phyloP scores from a whole-genome alignment of 441 rosid species.

The Eruca vesicaria region DNA sequence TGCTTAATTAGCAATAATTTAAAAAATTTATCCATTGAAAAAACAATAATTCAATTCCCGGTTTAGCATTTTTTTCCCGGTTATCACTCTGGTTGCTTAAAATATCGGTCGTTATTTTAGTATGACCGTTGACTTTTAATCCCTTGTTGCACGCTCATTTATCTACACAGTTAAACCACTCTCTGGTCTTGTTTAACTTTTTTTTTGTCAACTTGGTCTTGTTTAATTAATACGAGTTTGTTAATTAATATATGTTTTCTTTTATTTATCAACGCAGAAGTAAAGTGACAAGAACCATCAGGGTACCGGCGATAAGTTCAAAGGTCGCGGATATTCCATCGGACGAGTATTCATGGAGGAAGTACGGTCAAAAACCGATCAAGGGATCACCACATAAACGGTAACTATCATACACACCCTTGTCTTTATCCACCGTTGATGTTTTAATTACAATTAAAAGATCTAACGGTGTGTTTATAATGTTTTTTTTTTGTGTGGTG shows the following conservation, averaged over 20 bases:
- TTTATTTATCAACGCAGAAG: conserved; percentile 41
- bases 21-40: no score
- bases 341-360: conserved; percentile 94
- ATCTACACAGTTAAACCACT: background rate
- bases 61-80: conserved; percentile 5
- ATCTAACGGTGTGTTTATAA: conserved; percentile 10
- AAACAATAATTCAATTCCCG: background rate
- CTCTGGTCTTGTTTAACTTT: background rate
- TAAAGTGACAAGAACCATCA: conserved; percentile 61
- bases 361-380: conserved; percentile 98
- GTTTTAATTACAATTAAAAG: background rate
- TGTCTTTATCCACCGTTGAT: conserved; percentile 2
- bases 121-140: conserved; percentile 1
- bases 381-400: conserved; percentile 94
- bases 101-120: background rate
- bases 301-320: conserved; percentile 88
- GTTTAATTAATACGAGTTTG: background rate
- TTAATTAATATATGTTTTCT: background rate
- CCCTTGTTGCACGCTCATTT: conserved; percentile 11
- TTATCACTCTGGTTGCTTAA: background rate
- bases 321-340: conserved; percentile 94
- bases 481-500: background rate
- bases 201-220: no score
- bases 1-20: no score
- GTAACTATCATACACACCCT: conserved; percentile 37